A percentile compares a stretch with the other conserved stretches of the same genome.
Conservation (phyloP, 2,329 filamentous ascomycete species). For the Diatrype stigma region DNA sequence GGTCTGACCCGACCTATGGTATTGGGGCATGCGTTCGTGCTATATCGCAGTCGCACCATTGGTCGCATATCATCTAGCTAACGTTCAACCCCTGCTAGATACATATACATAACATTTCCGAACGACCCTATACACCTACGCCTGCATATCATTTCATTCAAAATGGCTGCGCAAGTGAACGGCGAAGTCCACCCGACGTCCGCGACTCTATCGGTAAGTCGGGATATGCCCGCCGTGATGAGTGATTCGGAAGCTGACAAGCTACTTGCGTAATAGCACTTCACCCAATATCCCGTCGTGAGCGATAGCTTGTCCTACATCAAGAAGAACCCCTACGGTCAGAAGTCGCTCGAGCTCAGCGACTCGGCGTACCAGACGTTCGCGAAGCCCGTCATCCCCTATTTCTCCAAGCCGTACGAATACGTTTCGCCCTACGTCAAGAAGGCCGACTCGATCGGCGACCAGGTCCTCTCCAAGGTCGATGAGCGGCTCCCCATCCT, state of each 20-base stretch:
- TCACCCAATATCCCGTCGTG: conserved; percentile 79
- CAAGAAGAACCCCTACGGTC: conserved; percentile 77
- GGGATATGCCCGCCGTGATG: too few species aligned
- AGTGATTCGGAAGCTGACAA: not conserved
- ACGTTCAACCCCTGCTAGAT: not conserved
- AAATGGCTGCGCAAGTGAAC: conserved; percentile 30
- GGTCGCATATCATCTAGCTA: conserved; percentile 2
- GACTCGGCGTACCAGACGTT: conserved; percentile 72
- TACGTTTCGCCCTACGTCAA: conserved; percentile 82
- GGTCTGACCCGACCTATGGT: too few species aligned
- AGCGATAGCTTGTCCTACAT: conserved; percentile 73
- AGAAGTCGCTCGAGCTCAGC: conserved; percentile 74
- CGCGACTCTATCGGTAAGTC: conserved; percentile 29
- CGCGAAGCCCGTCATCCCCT: conserved; percentile 73
- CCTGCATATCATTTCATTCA: conserved; percentile 1
- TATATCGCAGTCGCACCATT: conserved; percentile 1
- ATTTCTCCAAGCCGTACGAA: conserved; percentile 72
- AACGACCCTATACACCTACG: not conserved
- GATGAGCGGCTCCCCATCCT: conserved; percentile 69
- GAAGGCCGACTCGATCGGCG: conserved; percentile 74
- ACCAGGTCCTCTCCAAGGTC: conserved; percentile 64
- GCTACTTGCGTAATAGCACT: conserved; percentile 54
- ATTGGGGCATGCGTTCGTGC: too few species aligned
- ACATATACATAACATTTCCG: conserved; percentile 1
- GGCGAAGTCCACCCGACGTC: conserved; percentile 29